Evolutionary conservation across 2,329 filamentous ascomycete genomes (phyloP), one percentile per base, ranked within the genome.

Genomic region (Pseudogymnoascus verrucosus): DNA sequence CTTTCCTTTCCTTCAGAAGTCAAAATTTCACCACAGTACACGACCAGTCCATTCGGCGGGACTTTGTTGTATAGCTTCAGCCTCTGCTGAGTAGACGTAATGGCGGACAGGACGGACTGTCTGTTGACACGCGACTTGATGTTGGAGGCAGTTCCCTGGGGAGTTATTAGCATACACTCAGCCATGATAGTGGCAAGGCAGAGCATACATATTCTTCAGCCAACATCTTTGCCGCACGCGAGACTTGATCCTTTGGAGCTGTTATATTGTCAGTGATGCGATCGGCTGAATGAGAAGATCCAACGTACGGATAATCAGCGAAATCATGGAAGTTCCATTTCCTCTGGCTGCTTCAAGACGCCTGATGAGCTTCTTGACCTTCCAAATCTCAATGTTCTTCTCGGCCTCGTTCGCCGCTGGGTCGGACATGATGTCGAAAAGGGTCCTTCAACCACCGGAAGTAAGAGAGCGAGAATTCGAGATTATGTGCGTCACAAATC

Each of bases 1-100:
- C 95, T 86, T 81, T 99, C 95, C 80, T 99, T 99, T 78, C 95
- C 95, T 82, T 99, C 95, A 31, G 88, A 89, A 64, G 95, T 99
- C 82, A 99, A 89, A 77, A 99, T 98, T 97, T 99, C 95, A 88
- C 95, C 95, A 78, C 95, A 99, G 85, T 99, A 99, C 70, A 99
- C 90, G 69, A 99, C 95, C 69, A 99, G 82, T 65, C 95, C 95
- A 79, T 99, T 99, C 60, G 95, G 91, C 34, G 96, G 95, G 64
- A 99, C 95, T 80, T 98, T 98, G 80, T 93, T 96, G 83, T 99
- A 99, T 60, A 99, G 85, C 85, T 99, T 99, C 69, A 99, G 87
- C 77, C 95, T 90, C 82, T 99, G 95, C 80, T 99, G 96, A 72
- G 95, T 99, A 67, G 95, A 99, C 62, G 95, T 99, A 74, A 99